Evolutionary conservation across 257 asterid species (phyloP).

Genomic region (Cruciata laevipes): DNA sequence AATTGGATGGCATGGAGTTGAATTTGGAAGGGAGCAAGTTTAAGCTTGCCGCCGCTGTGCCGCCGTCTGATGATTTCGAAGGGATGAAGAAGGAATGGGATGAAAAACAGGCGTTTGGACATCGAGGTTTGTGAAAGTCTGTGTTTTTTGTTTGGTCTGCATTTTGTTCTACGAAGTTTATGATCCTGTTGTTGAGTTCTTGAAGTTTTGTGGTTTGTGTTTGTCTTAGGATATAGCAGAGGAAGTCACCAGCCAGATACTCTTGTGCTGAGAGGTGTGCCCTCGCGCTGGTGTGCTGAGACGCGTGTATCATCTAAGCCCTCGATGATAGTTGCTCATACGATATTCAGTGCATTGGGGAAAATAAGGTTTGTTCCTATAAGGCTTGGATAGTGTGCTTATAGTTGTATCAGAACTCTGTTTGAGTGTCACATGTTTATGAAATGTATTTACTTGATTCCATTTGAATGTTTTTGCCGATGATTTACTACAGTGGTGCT

Average conservation of each 20-base stretch:
- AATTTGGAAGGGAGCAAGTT: constrained; percentile 76
- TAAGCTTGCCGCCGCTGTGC: constrained; percentile 48
- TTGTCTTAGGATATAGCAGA: constrained; percentile 49
- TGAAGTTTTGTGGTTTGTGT: background rate
- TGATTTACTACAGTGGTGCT: background rate
- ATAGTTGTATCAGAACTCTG: background rate
- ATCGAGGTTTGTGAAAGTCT: constrained; percentile 45
- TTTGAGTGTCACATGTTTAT: background rate
- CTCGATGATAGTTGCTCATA: constrained; percentile 90
- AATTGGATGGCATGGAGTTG: constrained; percentile 84
- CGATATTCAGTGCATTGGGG: constrained; percentile 80
- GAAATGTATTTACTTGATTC: background rate
- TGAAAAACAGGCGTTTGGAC: constrained; percentile 65
- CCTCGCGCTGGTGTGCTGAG: constrained; percentile 99
- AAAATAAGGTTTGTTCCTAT: constrained; percentile 48
- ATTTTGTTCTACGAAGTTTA: background rate
- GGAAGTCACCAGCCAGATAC: constrained; percentile 70
- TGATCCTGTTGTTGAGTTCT: background rate
- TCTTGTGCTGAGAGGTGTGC: constrained; percentile 70
- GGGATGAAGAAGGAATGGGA: constrained; percentile 86
- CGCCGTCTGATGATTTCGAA: constrained; percentile 58
- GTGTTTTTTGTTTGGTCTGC: background rate
- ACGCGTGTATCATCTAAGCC: constrained; percentile 95
- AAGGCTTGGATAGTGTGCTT: background rate
- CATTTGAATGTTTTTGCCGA: background rate